Evolutionary conservation across 371 early-diverging fungal species (phyloP).

Genomic region (Lichtheimia ornata): DNA sequence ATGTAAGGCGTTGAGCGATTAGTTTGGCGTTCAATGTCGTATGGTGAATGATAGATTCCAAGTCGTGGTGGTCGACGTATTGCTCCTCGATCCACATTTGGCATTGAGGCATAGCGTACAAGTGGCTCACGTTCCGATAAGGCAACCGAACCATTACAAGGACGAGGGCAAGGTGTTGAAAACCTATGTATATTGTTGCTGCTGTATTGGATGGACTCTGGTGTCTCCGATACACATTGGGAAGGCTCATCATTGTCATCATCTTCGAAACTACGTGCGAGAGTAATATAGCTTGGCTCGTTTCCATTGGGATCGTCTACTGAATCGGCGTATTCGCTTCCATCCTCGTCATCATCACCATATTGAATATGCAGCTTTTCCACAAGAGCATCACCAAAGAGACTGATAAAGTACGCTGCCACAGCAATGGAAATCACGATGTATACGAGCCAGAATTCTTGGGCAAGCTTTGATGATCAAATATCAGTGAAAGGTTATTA

Average conservation of each 20-base stretch:
- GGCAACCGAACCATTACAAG: no score
- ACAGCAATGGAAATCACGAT: conserved; percentile 24
- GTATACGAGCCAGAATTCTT: conserved; percentile 28
- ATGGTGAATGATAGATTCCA: no score
- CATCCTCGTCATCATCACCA: conserved; percentile 9
- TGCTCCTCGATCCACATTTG: background rate
- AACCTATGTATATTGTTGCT: no score
- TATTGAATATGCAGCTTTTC: conserved; percentile 19
- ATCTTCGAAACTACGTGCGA: background rate
- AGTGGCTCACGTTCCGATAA: background rate
- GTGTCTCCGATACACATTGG: background rate
- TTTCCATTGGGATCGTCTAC: background rate
- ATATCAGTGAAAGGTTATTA: background rate
- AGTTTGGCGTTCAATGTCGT: no score
- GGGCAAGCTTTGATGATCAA: conserved; percentile 16
- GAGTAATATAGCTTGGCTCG: background rate
- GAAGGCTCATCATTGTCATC: background rate
- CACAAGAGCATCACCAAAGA: conserved; percentile 21
- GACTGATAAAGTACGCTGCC: conserved; percentile 26
- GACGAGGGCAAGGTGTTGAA: no score
- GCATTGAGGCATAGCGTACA: conserved; percentile 1
- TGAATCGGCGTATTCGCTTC: background rate
- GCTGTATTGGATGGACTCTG: background rate
- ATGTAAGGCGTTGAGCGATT: no score
- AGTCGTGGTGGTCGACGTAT: no score